Evolutionary conservation across 345 rosid species (phyloP).

Genomic region (Melaleuca alternifolia): DNA sequence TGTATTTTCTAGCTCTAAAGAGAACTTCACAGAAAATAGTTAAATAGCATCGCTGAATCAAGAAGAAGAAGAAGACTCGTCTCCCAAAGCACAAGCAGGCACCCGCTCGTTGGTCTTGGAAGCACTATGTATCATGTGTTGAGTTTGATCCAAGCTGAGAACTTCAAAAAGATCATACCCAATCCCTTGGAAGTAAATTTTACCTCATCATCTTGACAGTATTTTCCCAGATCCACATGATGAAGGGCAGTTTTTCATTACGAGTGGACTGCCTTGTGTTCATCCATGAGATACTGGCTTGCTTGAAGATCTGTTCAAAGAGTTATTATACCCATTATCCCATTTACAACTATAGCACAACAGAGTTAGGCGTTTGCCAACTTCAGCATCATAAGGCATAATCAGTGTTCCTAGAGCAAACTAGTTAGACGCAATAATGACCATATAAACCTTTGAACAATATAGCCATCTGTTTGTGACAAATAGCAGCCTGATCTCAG

Average conservation of each 20-base stretch:
- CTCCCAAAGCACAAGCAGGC: neutral
- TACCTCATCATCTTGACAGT: neutral
- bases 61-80: neutral
- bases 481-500: neutral
- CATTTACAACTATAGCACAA: neutral
- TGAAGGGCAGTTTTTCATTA: neutral
- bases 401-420: neutral
- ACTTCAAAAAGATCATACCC: neutral
- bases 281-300: neutral
- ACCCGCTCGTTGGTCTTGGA: neutral
- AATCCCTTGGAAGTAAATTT: neutral
- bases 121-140: neutral
- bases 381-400: neutral
- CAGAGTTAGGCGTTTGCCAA: neutral
- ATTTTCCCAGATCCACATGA: neutral
- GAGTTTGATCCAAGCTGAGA: neutral
- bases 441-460: neutral
- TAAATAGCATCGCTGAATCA: neutral
- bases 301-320: neutral
- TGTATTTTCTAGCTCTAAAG: neutral
- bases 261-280: neutral
- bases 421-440: neutral
- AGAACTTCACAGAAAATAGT: neutral
- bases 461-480: neutral
- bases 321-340: neutral